Evolutionary conservation across 441 rosid genomes (phyloP), one percentile per base, ranked within the genome.

Genomic region (Francoa sonchifolia): DNA sequence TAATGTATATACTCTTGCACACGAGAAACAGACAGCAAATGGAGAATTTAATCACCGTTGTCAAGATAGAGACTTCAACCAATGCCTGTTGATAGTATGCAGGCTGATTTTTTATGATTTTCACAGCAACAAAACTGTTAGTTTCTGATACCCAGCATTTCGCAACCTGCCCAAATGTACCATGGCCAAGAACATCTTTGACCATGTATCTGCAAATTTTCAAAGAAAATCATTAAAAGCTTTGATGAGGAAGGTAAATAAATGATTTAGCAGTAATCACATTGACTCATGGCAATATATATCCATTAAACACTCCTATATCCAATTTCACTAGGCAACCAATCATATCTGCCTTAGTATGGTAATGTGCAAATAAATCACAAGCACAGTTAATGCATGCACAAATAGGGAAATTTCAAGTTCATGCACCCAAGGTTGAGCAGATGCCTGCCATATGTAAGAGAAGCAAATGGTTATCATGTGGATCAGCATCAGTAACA

Each of bases 101-200:
- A 53, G 96, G 97, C 62, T 69, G 92, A 50, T 93, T 93, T 72
- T 93, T 93, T 17, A 93, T 93, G 61, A 93, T 87, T 69, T 93
- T 93, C 46, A 93, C 79, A 48, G 99, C 99, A 41, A 79, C 87
- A 71, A 73, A 82, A 66, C 74, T 55, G 58, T 71, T 59, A 9
- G 73, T 66, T 58, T 79, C 94, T 20, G 79, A 66, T 44, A 79
- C 85, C 97, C 79, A 84, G 72, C 99, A 93, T 67, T 88, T 93
- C 31, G 93, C 97, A 76, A 93, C 99, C 69, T 93, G 99, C 39
- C 99, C 99, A 58, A 93, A 93, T 46, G 97, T 93, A 49, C 99
- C 99, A 57, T 93, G 99, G 60, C 99, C 99, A 60, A 93, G 99
- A 54, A 87, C 82, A 67, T 93, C 99, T 73, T 88, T 87, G 75